Base-by-base conservation (phyloP, 2,329 filamentous ascomycete species). In the Cercospora sp. region DNA sequence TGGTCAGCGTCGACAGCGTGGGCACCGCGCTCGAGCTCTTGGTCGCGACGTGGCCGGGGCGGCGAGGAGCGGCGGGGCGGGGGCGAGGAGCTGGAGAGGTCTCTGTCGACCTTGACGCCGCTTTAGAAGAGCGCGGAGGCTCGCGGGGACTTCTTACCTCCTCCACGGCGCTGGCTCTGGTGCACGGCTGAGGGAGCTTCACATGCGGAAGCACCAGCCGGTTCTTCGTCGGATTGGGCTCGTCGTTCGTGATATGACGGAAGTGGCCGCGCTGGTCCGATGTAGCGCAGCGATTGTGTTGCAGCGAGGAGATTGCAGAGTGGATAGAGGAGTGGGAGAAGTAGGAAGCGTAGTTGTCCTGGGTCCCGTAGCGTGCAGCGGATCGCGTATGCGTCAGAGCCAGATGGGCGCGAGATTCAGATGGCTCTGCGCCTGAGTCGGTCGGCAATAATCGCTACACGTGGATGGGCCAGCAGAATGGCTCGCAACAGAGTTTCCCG, bases 11-110 rank as follows among this genome's bases (percentile, higher is more conserved):
- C 30, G 81, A 82, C 59, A 84, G 77, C 5, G 82, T 83, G 64
- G 82, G 82, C 48, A 84, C 76, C 48, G 81, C 80, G 70, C 79
- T 81, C 61, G 77, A 75, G 12, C 79, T 81, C 75, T 84, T 84
- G 70, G 74, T 71, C 40, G 73, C 74, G 42, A 77, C 31, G 61
- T 75, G 73, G 8, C 73, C 73, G 45, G 75, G 74, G 60, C 76
- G 72, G 69, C 69, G 66, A 45, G 30, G 68, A 20, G 31, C 40
- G 63, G 55, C 20, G 40, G 62, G 13, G 9, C 28, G 28, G 13
- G 53, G 53, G n/a, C 31, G 53, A 31, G 53, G 53, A 36, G 40
- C 55, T 51, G 61, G 45, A 33, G 45, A 51, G 60, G 8, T 36
- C 51, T 51, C 60, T 33, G 64, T 45, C 60, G 33, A 20, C 48